Evolutionary conservation across 306 rosid species (phyloP).

Genomic region (Crotalaria pallida): DNA sequence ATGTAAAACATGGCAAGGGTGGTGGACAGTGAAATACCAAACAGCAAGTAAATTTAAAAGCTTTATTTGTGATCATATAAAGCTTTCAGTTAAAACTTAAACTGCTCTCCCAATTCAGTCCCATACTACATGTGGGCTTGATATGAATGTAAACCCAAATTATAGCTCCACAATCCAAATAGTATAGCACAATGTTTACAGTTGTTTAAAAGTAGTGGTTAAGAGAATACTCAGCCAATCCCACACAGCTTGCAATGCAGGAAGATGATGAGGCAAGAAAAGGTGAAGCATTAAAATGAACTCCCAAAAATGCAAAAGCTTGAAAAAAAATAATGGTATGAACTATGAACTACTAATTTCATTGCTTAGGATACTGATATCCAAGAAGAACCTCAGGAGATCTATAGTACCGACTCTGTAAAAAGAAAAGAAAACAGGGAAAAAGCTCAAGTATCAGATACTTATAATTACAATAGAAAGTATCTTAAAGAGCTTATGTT

Average conservation of each 20-base stretch:
- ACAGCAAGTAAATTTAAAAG: not conserved
- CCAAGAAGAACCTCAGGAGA: constrained; percentile 99
- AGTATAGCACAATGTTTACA: constrained; percentile 17
- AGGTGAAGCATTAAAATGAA: not conserved
- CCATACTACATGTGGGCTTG: not conserved
- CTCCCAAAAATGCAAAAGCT: not conserved
- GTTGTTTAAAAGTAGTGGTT: not conserved
- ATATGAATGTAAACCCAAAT: constrained; percentile 1
- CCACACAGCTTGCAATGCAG: constrained; percentile 4
- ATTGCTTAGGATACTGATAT: constrained; percentile 84
- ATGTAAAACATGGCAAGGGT: not conserved
- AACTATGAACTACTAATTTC: constrained; percentile 19
- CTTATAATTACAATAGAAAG: constrained; percentile 20
- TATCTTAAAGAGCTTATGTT: constrained; percentile 5
- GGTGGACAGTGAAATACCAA: constrained; percentile 9
- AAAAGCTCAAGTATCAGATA: constrained; percentile 11
- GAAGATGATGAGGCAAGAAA: constrained; percentile 8
- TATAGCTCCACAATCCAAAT: not conserved
- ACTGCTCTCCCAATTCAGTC: not conserved
- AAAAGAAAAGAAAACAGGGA: constrained; percentile 18
- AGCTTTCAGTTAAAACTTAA: not conserved
- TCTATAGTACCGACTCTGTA: constrained; percentile 98
- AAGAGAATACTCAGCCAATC: constrained; percentile 6
- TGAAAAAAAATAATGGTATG: not conserved
- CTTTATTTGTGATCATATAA: not conserved